A percentile compares a stretch with the other conserved stretches of the same genome.
Conservation (phyloP, 768 basidiomycete species). For the Sarcomyxa edulis region DNA sequence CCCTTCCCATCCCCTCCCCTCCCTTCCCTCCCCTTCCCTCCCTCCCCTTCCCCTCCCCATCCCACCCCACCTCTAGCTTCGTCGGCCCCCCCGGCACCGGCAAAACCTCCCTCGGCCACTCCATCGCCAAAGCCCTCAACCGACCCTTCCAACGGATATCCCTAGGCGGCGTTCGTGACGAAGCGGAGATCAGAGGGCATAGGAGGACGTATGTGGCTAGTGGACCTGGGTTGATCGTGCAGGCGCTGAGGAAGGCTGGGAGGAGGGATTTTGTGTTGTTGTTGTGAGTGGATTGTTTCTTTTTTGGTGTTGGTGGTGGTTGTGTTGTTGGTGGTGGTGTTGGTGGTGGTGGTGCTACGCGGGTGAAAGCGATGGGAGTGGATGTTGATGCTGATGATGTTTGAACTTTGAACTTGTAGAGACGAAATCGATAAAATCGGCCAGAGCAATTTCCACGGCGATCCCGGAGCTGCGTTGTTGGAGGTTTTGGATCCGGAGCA, state of each 20-base stretch:
- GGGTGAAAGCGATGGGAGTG: too few species aligned
- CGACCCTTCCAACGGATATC: slow-evolving; percentile 91
- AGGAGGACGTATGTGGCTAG: slow-evolving; percentile 87
- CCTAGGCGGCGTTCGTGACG: slow-evolving; percentile 89
- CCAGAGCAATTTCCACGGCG: slow-evolving; percentile 85
- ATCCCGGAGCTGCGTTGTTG: slow-evolving; percentile 84
- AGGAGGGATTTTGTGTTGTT: slow-evolving; percentile 77
- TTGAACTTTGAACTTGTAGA: slow-evolving; percentile 21
- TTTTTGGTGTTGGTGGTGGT: too few species aligned
- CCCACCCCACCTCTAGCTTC: slow-evolving; percentile 41
- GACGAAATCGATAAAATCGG: slow-evolving; percentile 94
- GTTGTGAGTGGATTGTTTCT: slow-evolving; percentile 38
- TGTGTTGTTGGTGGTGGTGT: too few species aligned
- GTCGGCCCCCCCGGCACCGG: slow-evolving; percentile 90
- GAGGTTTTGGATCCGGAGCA: slow-evolving; percentile 96
- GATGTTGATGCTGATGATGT: slow-evolving; percentile 2
- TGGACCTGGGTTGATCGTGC: slow-evolving; percentile 79
- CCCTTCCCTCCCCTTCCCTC: background rate
- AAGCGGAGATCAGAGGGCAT: slow-evolving; percentile 48
- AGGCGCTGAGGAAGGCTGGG: slow-evolving; percentile 81
- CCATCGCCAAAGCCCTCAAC: slow-evolving; percentile 75
- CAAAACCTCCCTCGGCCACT: slow-evolving; percentile 89
- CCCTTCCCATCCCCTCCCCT: too few species aligned
- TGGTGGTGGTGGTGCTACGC: too few species aligned
- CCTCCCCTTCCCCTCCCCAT: background rate